These are phyloP conservation scores for Grosmannia clavigera DNA, from an alignment of 2,329 filamentous ascomycete species.

Conservation along the genomic window DNA sequence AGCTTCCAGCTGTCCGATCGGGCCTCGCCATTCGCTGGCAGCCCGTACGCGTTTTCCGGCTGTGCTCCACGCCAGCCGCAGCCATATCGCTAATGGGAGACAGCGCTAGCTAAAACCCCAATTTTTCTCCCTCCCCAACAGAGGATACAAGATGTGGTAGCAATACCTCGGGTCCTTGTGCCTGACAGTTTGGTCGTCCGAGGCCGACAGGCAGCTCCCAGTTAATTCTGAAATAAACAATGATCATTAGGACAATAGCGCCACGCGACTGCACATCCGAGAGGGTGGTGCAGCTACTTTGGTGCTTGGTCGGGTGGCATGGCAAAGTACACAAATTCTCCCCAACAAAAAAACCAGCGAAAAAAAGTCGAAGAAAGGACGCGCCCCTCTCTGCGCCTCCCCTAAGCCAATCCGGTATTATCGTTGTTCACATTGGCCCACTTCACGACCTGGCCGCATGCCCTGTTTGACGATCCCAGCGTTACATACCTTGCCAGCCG, in stretches of 20 bases:
- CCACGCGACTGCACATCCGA: not conserved
- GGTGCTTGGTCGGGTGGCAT: not conserved
- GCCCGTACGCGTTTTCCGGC: not conserved
- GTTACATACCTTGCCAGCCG: not conserved
- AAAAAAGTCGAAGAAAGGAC: not conserved
- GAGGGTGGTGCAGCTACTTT: not conserved
- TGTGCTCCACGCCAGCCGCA: not conserved
- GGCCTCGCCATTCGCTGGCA: not conserved
- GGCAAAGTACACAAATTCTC: not conserved
- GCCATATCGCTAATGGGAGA: not conserved
- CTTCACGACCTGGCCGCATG: not conserved
- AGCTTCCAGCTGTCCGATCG: not conserved
- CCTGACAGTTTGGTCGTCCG: no score
- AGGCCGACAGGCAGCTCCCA: no score
- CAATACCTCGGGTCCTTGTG: not conserved
- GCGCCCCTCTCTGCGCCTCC: not conserved
- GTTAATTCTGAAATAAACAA: no score
- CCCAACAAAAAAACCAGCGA: not conserved
- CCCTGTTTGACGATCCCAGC: not conserved
- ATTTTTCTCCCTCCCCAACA: not conserved
- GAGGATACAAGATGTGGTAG: not conserved
- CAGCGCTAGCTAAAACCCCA: not conserved
- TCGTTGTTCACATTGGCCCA: not conserved
- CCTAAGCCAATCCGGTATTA: not conserved
- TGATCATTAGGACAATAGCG: no score